Percentiles rank a stretch among this genome's conserved stretches.
Evolutionary conservation across 306 rosid species (phyloP).

Genomic region (Coriaria nepalensis): DNA sequence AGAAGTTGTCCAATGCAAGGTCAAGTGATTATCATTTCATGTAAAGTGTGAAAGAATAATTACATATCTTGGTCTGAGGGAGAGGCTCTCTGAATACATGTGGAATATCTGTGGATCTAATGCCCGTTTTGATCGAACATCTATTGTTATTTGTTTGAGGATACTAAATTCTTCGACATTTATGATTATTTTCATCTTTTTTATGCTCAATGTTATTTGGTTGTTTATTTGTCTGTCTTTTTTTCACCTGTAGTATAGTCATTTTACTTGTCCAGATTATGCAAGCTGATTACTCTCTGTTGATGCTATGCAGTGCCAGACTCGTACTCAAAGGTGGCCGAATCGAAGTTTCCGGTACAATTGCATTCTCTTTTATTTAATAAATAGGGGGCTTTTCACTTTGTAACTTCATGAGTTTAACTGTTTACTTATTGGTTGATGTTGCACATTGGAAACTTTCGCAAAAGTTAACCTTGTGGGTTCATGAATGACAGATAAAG

Average conservation of each 20-base stretch:
- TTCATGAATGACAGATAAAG: slow-evolving; percentile 59
- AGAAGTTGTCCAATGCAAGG: background rate
- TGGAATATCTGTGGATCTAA: too few relatives aligned
- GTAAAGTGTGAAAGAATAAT: background rate
- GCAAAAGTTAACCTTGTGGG: slow-evolving; percentile 11
- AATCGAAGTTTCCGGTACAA: slow-evolving; percentile 68
- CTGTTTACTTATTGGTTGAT: background rate
- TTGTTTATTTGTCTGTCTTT: background rate
- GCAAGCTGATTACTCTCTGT: slow-evolving; percentile 14
- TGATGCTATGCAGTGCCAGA: slow-evolving; percentile 57
- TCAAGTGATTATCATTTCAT: background rate
- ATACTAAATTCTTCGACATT: too few relatives aligned
- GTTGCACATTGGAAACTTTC: slow-evolving; percentile 2
- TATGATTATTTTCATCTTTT: too few relatives aligned
- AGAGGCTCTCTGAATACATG: too few relatives aligned
- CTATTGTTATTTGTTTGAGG: too few relatives aligned
- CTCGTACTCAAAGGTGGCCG: slow-evolving; percentile 59
- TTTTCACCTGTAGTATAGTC: background rate
- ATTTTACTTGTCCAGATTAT: slow-evolving; percentile 7
- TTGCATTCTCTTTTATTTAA: slow-evolving; percentile 10
- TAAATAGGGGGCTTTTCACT: background rate
- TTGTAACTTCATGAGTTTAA: background rate
- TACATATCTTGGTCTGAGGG: too few relatives aligned
- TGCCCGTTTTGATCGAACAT: too few relatives aligned
- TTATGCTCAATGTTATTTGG: too few relatives aligned